Conservation (phyloP, 2,329 filamentous ascomycete genomes). For the Alternaria triticimaculans region DNA sequence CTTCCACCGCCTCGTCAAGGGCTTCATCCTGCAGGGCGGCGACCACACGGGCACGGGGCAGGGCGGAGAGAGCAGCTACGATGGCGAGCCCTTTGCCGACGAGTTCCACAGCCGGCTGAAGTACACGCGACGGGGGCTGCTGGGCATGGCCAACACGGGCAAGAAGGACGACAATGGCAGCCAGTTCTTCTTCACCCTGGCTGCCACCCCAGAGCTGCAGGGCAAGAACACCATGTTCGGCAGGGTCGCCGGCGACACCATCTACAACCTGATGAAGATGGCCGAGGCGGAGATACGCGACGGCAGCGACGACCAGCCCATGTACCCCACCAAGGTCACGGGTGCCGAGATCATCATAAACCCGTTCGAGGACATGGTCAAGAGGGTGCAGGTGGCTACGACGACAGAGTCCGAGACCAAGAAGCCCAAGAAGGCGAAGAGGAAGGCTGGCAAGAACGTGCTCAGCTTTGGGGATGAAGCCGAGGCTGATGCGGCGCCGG, state of each 20-base stretch:
- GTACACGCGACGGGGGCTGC: slow-evolving; percentile 86
- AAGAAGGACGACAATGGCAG: slow-evolving; percentile 82
- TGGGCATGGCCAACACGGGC: slow-evolving; percentile 96
- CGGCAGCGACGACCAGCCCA: slow-evolving; percentile 79
- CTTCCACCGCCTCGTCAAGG: slow-evolving; percentile 90
- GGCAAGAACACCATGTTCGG: slow-evolving; percentile 95
- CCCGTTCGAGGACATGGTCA: slow-evolving; percentile 82
- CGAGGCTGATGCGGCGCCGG: slow-evolving; percentile 62
- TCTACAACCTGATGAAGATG: slow-evolving; percentile 95
- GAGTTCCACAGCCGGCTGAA: slow-evolving; percentile 92
- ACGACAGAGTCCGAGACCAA: slow-evolving; percentile 55
- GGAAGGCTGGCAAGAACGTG: slow-evolving; percentile 76
- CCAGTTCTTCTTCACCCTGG: slow-evolving; percentile 96
- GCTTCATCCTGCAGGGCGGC: slow-evolving; percentile 92
- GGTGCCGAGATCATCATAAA: slow-evolving; percentile 78
- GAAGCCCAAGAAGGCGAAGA: slow-evolving; percentile 63
- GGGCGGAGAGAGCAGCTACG: slow-evolving; percentile 91
- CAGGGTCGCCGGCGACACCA: slow-evolving; percentile 87
- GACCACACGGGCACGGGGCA: slow-evolving; percentile 92
- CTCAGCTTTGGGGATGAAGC: slow-evolving; percentile 78
- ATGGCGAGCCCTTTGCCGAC: slow-evolving; percentile 81
- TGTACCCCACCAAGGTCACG: slow-evolving; percentile 84
- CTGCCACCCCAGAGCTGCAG: slow-evolving; percentile 80
- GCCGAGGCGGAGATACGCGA: slow-evolving; percentile 80
- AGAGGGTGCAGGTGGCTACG: slow-evolving; percentile 64